These are phyloP conservation scores for Daldinia caldariorum DNA, from an alignment of 495 filamentous ascomycete species.

Conservation along the genomic window DNA sequence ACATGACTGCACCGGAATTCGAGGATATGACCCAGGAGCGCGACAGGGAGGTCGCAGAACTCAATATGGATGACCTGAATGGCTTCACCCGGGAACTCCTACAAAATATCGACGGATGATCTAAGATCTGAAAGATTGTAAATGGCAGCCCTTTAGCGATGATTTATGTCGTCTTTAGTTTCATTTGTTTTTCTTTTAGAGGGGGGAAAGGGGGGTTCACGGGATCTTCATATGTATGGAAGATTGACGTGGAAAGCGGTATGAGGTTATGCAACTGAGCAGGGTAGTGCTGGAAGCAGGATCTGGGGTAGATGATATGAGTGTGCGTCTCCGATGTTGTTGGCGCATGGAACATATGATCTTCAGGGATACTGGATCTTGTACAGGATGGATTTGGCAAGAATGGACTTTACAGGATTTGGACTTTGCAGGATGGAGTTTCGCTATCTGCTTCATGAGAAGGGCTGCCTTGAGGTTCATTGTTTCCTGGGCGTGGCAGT, in stretches of 20 bases:
- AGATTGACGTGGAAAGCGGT: neutral
- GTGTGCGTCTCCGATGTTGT: neutral
- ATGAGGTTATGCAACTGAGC: neutral
- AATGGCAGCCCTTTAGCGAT: neutral
- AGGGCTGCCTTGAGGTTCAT: neutral
- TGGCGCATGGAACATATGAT: neutral
- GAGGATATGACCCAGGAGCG: neutral
- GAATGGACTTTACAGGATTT: neutral
- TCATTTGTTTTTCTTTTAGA: neutral
- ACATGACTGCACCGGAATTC: constrained; percentile 7
- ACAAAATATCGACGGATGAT: constrained; percentile 3
- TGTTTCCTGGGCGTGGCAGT: neutral
- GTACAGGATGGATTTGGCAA: neutral
- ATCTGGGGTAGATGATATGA: neutral
- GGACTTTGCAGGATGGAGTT: neutral
- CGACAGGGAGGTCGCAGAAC: neutral
- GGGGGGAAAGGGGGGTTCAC: too few species aligned
- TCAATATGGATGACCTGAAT: constrained; percentile 4
- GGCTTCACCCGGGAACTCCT: neutral
- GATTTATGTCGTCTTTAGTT: neutral
- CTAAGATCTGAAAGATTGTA: neutral
- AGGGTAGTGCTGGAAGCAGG: neutral
- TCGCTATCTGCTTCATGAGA: neutral
- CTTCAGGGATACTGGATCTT: neutral
- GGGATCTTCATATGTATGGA: neutral